Percentiles rank a stretch among this genome's conserved stretches.
These are phyloP conservation scores for Bacidia gigantensis DNA, from an alignment of 495 filamentous ascomycete species.

Conservation along the genomic window DNA sequence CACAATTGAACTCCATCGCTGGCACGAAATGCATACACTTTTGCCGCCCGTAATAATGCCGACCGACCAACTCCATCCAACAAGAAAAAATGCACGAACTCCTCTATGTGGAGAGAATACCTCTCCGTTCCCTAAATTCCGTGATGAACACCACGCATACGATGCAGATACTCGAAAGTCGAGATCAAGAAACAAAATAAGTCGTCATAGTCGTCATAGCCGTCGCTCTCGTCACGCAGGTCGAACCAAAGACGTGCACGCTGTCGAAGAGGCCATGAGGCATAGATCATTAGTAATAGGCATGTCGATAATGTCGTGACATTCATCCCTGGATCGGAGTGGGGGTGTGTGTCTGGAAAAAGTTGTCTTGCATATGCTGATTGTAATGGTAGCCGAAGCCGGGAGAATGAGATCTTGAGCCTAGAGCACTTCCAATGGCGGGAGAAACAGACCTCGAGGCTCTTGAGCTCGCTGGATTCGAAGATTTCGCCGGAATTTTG, in stretches of 20 bases:
- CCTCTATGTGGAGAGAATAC: background rate
- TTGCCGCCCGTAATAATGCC: background rate
- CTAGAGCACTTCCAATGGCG: slow-evolving; percentile 10
- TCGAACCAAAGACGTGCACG: background rate
- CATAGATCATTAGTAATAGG: background rate
- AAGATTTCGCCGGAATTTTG: slow-evolving; percentile 11
- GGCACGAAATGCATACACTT: background rate
- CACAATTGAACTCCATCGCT: background rate
- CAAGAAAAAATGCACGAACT: background rate
- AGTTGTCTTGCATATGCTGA: slow-evolving; percentile 26
- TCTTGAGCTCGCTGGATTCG: slow-evolving; percentile 16
- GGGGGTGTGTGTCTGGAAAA: slow-evolving; percentile 34
- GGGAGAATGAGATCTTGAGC: slow-evolving; percentile 25
- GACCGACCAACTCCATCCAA: background rate
- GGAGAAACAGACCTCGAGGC: slow-evolving; percentile 22
- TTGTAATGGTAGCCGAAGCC: slow-evolving; percentile 30
- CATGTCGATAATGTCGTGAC: background rate
- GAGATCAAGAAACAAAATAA: background rate
- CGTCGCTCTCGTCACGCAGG: slow-evolving; percentile 1
- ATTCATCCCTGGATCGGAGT: slow-evolving; percentile 32
- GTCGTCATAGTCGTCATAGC: background rate
- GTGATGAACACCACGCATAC: background rate
- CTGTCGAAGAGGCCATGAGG: slow-evolving; percentile 5
- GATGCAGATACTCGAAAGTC: background rate
- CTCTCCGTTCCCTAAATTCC: background rate